Evolutionary conservation across 164 flowering plant species (phyloP), one percentile per base, ranked within the genome.

Genomic region (Amborella trichopoda): DNA sequence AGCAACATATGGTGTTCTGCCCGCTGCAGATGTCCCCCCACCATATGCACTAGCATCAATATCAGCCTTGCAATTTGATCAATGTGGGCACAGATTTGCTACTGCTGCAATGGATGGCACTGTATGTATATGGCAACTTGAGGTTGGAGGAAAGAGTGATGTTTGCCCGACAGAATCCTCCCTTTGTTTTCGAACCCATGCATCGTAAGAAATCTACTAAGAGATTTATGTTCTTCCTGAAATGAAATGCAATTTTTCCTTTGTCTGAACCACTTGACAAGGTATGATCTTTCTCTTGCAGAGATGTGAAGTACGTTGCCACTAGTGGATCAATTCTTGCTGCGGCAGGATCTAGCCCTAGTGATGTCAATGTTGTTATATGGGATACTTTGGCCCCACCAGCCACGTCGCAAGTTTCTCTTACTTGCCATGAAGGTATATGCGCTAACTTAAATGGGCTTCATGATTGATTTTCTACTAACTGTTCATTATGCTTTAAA

Each of bases 321-420:
- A 72, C 86, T 13, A 85, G 96, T 65, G 99, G 99, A 50, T 88
- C 99, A 38, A 68, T 93, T 40, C 68, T 88, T 58, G 96, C 91
- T 68, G 91, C 79, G 1, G 77, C 91, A 56, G 99, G 99, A 40
- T 66, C 73, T 58, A 76, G 83, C 61, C 66, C 86, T 25, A 73
- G 61, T 69, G 76, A 75, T 46, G 72, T 74, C 37, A 93, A 93
- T 68, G 90, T 83, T 48, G 85, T 93, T 52, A 55, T 93, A 54
- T 88, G 96, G 99, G 99, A 93, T 59, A 88, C 95, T 23, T 60
- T 88, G 58, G 99, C 99, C 56, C 99, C 96, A 39, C 80, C 81
- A 26, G 43, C 83, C 23, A 74, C 81, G 22, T 81, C 99, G 23
- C 94, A 68, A 58, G 96, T 93, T 63, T 78, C 99, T 47, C 76